Evolutionary conservation across 73 alveolate species (phyloP).

Genomic region (Tetrahymena elliotti): DNA sequence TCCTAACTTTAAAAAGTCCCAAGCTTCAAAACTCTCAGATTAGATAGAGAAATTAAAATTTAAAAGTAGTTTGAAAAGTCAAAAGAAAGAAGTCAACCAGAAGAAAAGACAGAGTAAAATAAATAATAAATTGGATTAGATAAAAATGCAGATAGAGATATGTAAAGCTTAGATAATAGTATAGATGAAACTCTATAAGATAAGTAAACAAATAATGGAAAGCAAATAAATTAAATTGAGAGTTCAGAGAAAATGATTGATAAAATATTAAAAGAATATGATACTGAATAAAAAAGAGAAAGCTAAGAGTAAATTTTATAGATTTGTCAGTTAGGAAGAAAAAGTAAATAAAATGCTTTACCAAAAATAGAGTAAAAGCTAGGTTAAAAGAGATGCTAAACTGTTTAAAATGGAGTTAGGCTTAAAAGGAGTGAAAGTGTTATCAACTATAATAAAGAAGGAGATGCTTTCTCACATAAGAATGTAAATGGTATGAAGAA

Average conservation of each 20-base stretch:
- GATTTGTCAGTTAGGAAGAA: background rate
- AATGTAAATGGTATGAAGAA: background rate
- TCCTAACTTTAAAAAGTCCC: background rate
- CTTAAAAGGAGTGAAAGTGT: background rate
- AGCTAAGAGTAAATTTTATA: background rate
- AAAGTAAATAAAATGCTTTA: background rate
- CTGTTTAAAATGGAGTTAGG: background rate
- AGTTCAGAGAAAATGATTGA: background rate
- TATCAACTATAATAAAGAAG: background rate
- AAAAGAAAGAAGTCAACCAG: background rate
- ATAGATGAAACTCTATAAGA: background rate
- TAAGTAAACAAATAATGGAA: too few relatives aligned
- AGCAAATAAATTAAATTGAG: background rate
- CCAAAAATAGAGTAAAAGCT: background rate
- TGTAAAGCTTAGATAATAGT: background rate
- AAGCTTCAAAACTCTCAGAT: background rate
- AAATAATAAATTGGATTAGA: too few relatives aligned
- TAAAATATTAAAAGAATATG: background rate
- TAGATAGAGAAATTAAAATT: background rate
- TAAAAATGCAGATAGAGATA: background rate
- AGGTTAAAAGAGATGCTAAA: background rate
- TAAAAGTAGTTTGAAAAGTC: background rate
- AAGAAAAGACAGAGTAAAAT: background rate
- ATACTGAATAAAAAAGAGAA: background rate
- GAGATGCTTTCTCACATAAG: background rate